These are phyloP conservation scores for Micractinium sp. DNA, from an alignment of 139 green algal genomes.

Conservation along the genomic window DNA sequence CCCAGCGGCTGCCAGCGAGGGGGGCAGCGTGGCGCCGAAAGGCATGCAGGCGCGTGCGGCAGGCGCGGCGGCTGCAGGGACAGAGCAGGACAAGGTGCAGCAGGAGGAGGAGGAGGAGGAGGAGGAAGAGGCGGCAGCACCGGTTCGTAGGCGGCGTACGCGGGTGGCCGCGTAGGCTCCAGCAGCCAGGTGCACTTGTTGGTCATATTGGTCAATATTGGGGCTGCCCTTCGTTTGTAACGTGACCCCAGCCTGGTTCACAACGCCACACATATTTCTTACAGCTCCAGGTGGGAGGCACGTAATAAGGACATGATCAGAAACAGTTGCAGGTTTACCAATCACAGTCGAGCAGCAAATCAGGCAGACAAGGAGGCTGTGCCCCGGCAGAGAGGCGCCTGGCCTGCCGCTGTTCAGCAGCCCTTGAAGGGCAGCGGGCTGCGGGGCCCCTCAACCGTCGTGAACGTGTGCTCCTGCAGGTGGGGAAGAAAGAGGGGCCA, in stretches of 20 bases:
- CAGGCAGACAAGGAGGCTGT: too few relatives aligned
- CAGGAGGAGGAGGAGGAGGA: neutral
- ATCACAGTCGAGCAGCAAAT: too few relatives aligned
- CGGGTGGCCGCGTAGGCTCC: neutral
- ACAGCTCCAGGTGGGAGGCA: too few relatives aligned
- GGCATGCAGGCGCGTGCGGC: neutral
- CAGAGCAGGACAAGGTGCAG: neutral
- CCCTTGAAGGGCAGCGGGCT: conserved; percentile 33
- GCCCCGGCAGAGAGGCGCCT: too few relatives aligned
- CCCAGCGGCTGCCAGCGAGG: neutral
- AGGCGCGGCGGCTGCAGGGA: neutral
- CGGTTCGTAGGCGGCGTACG: neutral
- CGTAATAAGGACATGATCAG: too few relatives aligned
- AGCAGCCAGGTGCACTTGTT: too few relatives aligned
- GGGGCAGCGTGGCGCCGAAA: neutral
- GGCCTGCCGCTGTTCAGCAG: too few relatives aligned
- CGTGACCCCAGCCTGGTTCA: too few relatives aligned
- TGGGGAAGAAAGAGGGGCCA: neutral
- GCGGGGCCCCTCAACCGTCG: conserved; percentile 41
- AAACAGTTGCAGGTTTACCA: too few relatives aligned
- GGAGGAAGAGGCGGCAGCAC: neutral
- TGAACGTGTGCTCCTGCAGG: conserved; percentile 43
- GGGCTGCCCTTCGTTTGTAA: too few relatives aligned
- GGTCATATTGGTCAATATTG: too few relatives aligned
- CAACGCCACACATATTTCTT: too few relatives aligned